Evolutionary conservation across 2,329 filamentous ascomycete genomes (phyloP), one percentile per base, ranked within the genome.

Genomic region (Chrysosphaeria jannelii): DNA sequence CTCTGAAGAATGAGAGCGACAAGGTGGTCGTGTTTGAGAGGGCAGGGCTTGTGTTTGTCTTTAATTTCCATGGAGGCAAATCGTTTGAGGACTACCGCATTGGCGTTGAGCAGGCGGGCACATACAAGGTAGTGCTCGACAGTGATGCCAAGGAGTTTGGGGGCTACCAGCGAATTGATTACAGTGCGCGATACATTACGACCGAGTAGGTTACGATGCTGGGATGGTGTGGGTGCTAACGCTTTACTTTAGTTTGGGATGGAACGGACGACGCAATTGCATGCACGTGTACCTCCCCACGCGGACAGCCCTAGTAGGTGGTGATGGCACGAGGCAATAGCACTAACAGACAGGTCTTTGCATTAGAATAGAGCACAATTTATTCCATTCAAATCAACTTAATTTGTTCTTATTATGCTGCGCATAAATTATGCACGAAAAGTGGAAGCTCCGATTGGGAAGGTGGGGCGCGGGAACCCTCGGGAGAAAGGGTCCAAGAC

Each of bases 21-120:
- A 97, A 93, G 49, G 67, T 93, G 20, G 63, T 97, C 32, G 79
- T 90, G 4, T 97, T 91, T 41, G 85, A 97, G 50, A 63, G 85
- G 15, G 85, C 65, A 2, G 79, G 79, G 0, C 48, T 90, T 28
- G 52, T 97, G 8, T 97, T 79, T 53, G 57, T 91, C 35, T 93
- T 97, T 57, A 97, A 97, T 48, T 91, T 93, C 54, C 67, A 93
- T 40, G 65, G 74, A 0, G 61, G 59, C 14, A 48, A 68, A 33
- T 90, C 76, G 43, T 97, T 71, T 46, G 67, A 68, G 8, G 85
- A 93, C 45, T 97, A 91, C 42, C 64, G 81, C 18, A 68, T 97
- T 22, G 85, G 85, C 10, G 56, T 97, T 19, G 76, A 93, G 24
- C 52, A 62, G 11, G 48, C 69, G 4, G 85, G 85, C 19, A 89